A percentile compares a stretch with the other conserved stretches of the same genome.
These are phyloP conservation scores for Phaeophleospora eucalypticola DNA, from an alignment of 2,329 filamentous ascomycete genomes.

Conservation along the genomic window DNA sequence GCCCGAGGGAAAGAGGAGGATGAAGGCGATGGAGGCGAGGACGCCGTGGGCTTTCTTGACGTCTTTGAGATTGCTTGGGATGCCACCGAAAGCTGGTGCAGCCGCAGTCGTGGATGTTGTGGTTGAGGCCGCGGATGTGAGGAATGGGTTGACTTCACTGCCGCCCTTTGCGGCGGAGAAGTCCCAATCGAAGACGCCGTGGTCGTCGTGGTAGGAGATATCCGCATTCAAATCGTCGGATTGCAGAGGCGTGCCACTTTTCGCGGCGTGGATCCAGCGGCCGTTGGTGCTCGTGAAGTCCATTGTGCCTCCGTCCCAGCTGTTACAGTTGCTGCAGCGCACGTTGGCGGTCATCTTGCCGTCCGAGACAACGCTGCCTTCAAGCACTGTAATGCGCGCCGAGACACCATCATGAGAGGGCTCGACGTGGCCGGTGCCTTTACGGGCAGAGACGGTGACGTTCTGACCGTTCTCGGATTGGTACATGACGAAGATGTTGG, in stretches of 20 bases:
- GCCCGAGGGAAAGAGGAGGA: slow-evolving; percentile 44
- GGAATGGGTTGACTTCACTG: slow-evolving; percentile 42
- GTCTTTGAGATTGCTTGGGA: slow-evolving; percentile 9
- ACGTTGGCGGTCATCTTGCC: slow-evolving; percentile 55
- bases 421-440: slow-evolving; percentile 40
- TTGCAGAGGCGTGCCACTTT: slow-evolving; percentile 46
- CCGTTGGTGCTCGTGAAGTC: slow-evolving; percentile 42
- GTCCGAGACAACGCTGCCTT: slow-evolving; percentile 50
- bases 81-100: slow-evolving; percentile 2
- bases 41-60: slow-evolving; percentile 42
- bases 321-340: slow-evolving; percentile 50
- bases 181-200: slow-evolving; percentile 43
- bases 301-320: slow-evolving; percentile 51
- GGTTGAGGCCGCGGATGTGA: slow-evolving; percentile 13
- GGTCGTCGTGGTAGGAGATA: slow-evolving; percentile 45
- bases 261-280: slow-evolving; percentile 50
- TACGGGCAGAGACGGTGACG: slow-evolving; percentile 55
- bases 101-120: slow-evolving; percentile 6
- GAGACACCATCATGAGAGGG: slow-evolving; percentile 39
- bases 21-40: slow-evolving; percentile 42
- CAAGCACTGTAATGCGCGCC: slow-evolving; percentile 47
- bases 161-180: slow-evolving; percentile 50
- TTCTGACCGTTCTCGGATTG: slow-evolving; percentile 49
- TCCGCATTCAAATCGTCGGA: slow-evolving; percentile 41
- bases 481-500: slow-evolving; percentile 59